Percentiles rank a stretch among this genome's conserved stretches.
Conservation (phyloP, 768 basidiomycete species). For the Agaricus blazei region DNA sequence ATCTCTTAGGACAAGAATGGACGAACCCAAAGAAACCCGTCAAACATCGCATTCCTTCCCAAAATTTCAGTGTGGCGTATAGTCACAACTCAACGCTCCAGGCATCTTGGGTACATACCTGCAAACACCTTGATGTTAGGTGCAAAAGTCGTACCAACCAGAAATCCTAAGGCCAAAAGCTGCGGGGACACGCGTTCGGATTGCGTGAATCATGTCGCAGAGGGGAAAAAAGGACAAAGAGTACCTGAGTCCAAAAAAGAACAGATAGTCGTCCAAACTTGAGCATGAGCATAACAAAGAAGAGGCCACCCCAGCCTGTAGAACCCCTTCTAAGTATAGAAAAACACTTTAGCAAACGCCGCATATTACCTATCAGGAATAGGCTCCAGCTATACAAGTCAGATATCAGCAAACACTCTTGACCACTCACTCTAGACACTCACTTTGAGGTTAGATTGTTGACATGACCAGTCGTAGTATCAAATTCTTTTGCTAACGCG, state of each 20-base stretch:
- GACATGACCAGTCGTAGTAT: conserved; percentile 51
- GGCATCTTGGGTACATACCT: conserved; percentile 24
- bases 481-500: conserved; percentile 48
- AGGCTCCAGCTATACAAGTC: conserved; percentile 50
- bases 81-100: neutral
- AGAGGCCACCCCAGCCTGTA: conserved; percentile 57
- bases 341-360: neutral
- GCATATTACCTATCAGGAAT: conserved; percentile 46
- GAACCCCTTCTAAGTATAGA: neutral
- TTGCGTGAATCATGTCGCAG: neutral
- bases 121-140: conserved; percentile 53
- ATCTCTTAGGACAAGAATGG: neutral
- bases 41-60: conserved; percentile 51
- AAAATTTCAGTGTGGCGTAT: neutral
- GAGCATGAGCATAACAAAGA: conserved; percentile 59
- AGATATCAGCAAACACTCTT: neutral
- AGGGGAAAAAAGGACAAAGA: neutral
- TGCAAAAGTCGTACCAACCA: conserved; percentile 39
- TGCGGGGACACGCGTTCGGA: conserved; percentile 13
- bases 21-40: conserved; percentile 52
- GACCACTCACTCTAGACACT: conserved; percentile 8
- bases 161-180: conserved; percentile 54
- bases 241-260: conserved; percentile 67
- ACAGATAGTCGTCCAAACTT: conserved; percentile 60
- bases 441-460: conserved; percentile 60